phyloP scores from a whole-genome alignment of 768 basidiomycete genomes.

The Lentinula boryana region DNA sequence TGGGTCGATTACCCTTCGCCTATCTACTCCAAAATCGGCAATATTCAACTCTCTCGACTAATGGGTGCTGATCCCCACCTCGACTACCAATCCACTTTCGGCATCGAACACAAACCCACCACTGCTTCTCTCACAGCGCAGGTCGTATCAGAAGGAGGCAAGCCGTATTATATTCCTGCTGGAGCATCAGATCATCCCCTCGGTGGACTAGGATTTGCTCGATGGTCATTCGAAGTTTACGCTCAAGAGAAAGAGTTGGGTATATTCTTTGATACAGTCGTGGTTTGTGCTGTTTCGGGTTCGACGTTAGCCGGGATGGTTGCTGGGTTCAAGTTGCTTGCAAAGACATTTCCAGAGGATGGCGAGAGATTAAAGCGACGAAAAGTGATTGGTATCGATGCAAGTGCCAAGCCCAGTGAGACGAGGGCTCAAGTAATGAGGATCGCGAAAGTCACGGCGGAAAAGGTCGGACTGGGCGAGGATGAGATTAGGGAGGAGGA shows the following conservation, averaged over 20 bases:
- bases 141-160: constrained; percentile 13
- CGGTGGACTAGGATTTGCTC: constrained; percentile 18
- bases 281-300: constrained; percentile 19
- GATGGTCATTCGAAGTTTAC: constrained; percentile 18
- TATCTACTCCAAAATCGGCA: constrained; percentile 16
- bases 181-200: constrained; percentile 19
- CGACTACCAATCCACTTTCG: constrained; percentile 13
- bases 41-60: constrained; percentile 17
- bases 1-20: constrained; percentile 17
- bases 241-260: constrained; percentile 14
- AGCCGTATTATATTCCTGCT: constrained; percentile 19
- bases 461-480: constrained; percentile 11
- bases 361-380: background rate
- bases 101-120: constrained; percentile 19
- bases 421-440: constrained; percentile 16
- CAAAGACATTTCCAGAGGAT: constrained; percentile 9
- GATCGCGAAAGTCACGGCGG: constrained; percentile 15
- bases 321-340: constrained; percentile 17
- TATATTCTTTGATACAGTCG: constrained; percentile 17
- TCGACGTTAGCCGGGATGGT: constrained; percentile 19
- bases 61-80: constrained; percentile 18
- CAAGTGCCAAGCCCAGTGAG: constrained; percentile 14
- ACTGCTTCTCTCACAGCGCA: constrained; percentile 11
- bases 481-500: constrained; percentile 16
- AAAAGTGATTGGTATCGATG: constrained; percentile 18